phyloP scores from a whole-genome alignment of 768 basidiomycete species.

The Dictyophora rubrovolvata region DNA sequence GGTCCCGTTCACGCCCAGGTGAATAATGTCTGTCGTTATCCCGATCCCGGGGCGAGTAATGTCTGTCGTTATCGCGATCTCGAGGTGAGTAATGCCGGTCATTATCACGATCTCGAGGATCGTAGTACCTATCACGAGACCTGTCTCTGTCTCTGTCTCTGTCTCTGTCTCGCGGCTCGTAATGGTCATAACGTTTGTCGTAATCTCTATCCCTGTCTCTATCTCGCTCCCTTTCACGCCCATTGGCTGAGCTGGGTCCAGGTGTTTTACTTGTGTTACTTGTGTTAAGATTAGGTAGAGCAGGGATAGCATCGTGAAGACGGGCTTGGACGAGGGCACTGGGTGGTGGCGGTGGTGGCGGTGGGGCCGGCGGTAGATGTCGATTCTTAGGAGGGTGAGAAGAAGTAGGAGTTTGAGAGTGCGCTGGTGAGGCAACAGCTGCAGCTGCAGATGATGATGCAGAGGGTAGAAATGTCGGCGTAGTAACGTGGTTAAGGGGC shows the following conservation, averaged over 20 bases:
- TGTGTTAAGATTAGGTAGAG: neutral
- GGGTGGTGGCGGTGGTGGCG: slow-evolving; percentile 1
- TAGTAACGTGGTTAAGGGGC: neutral
- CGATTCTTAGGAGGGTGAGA: neutral
- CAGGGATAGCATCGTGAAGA: neutral
- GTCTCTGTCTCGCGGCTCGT: slow-evolving; percentile 10
- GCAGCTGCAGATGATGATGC: neutral
- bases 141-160: slow-evolving; percentile 3
- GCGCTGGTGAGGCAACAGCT: neutral
- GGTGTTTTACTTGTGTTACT: neutral
- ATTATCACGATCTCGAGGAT: neutral
- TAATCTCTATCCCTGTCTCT: slow-evolving; percentile 13
- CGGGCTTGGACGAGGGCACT: slow-evolving; percentile 1
- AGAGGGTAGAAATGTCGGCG: neutral
- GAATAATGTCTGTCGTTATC: slow-evolving; percentile 3
- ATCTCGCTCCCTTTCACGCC: neutral
- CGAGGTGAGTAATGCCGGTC: neutral
- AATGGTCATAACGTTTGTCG: slow-evolving; percentile 2
- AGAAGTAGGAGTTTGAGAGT: neutral
- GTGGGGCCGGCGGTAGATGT: neutral
- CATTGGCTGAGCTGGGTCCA: neutral
- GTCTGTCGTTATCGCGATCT: slow-evolving; percentile 11
- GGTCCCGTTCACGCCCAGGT: neutral
- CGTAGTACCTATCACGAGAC: neutral
- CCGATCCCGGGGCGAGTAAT: no score